Evolutionary conservation across 1,284 basidiomycete species (phyloP).

Genomic region (Cryptococcus wingfieldii): DNA sequence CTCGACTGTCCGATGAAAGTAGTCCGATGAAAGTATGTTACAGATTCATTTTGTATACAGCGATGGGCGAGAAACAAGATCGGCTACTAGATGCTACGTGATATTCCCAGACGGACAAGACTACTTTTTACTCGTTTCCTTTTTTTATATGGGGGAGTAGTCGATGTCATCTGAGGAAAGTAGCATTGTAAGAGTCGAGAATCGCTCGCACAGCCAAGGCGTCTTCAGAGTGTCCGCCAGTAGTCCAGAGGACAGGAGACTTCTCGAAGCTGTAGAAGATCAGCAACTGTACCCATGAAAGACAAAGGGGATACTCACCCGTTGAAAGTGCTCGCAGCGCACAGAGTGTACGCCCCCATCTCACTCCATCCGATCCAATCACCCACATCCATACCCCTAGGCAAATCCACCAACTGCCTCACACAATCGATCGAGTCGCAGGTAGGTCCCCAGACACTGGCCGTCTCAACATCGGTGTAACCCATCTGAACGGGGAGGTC

Average conservation of each 20-base stretch:
- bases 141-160: constrained; percentile 25
- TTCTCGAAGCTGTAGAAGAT: constrained; percentile 28
- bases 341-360: constrained; percentile 92
- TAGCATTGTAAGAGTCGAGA: constrained; percentile 28
- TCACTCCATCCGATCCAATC: constrained; percentile 89
- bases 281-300: neutral
- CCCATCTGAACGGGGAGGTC: constrained; percentile 48
- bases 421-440: constrained; percentile 90
- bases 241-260: constrained; percentile 45
- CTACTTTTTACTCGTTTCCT: neutral
- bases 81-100: too few relatives aligned
- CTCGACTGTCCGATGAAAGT: too few relatives aligned
- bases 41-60: too few relatives aligned
- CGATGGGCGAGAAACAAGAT: too few relatives aligned
- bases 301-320: constrained; percentile 52
- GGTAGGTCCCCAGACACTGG: constrained; percentile 61
- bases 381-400: constrained; percentile 65
- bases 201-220: constrained; percentile 32
- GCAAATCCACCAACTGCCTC: constrained; percentile 59
- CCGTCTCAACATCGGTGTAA: constrained; percentile 49
- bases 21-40: too few relatives aligned
- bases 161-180: constrained; percentile 38
- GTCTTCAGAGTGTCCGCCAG: constrained; percentile 32
- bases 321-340: constrained; percentile 84
- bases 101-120: neutral